Evolutionary conservation across 2,329 filamentous ascomycete genomes (phyloP), one percentile per base, ranked within the genome.

Genomic region (Neonectria faginata): DNA sequence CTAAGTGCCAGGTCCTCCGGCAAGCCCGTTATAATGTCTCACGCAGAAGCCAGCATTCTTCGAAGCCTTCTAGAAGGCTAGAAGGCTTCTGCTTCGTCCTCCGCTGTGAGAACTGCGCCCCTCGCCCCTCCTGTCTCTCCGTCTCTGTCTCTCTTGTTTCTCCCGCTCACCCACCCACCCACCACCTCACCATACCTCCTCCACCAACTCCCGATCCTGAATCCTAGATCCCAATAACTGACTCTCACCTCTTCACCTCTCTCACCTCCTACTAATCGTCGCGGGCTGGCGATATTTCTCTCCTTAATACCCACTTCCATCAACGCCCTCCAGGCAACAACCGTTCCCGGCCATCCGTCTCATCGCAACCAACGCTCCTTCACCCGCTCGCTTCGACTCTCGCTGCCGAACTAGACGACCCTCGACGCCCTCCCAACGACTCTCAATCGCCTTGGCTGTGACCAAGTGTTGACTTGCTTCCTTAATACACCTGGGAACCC

Each of bases 31-130:
- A 60, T 69, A 73, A 73, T 73, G 71, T 73, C 71, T 73, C 71
- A 70, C 55, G 60, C 67, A 53, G 62, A 60, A 60, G 50, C 71
- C 67, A 70, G 64, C 64, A 69, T 74, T 73, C 69, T 61, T 70
- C 47, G 68, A 76, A 72, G 68, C 68, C 74, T 76, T 76, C 74
- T 76, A 75, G 74, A 76, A 76, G 74, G 57, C 73, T 75, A 75
- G 74, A 76, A 76, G 74, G 59, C 57, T 62, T 66, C 57, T 62
- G 60, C 58, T 61, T 60, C 60, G 52, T 62, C 51, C 56, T 45
- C 51, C 56, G 45, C 57, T 64, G 60, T 48, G 60, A 64, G 62
- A 60, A 64, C 57, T 47, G 39, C 47, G 56, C 60, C 48, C 51
- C 63, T 62, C 56, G 56, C 60, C 62, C 62, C 53, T 64, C 59